Base-by-base conservation (phyloP, 2,329 filamentous ascomycete genomes). In the Cercospora sp. region DNA sequence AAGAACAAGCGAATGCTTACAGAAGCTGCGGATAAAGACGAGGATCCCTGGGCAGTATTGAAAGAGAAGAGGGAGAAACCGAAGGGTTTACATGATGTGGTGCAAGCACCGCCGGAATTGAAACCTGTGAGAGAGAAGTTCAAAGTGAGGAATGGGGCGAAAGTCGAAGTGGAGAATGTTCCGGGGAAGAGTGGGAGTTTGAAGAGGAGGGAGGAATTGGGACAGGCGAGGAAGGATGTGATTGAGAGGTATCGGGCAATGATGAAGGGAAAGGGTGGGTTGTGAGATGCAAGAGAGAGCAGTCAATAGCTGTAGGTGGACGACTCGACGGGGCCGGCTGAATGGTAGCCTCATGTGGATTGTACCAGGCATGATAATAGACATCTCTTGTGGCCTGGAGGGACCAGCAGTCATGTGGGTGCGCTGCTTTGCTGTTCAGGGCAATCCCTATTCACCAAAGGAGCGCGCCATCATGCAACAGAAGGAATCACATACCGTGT, bases 21-120 rank as follows among this genome's bases (percentile, higher is more conserved):
- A 16, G 81, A 82, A 67, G 81, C 80, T 13, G 80, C 80, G 63
- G 83, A 82, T 28, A 83, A 84, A 51, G 84, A 89, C 62, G 87
- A 89, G 9, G 92, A 94, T 78, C 91, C 92, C 0, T 96, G 92
- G 92, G 88, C 87, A 53, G 87, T 87, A 69, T 79, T 97, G 72
- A 90, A 90, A 77, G 85, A 85, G 77, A 88, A 88, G 80, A 83
- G 89, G 66, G 88, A 87, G 28, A 86, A 87, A 72, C 74, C 77
- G 4, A 79, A 78, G 30, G 82, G 83, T 0, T 63, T 86, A 60
- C 80, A 84, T 70, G 84, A 87, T 77, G 84, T 94, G 30, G 93
- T 87, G 3, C 84, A 89, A 74, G 93, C 91, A 42, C 94, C 94
- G 31, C 93, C 94, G 0, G 86, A 87, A 70, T 85, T 96, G 64